Evolutionary conservation across 805 yeast species (phyloP), one percentile per base, ranked within the genome.

Genomic region (Metschnikowia sp.): DNA sequence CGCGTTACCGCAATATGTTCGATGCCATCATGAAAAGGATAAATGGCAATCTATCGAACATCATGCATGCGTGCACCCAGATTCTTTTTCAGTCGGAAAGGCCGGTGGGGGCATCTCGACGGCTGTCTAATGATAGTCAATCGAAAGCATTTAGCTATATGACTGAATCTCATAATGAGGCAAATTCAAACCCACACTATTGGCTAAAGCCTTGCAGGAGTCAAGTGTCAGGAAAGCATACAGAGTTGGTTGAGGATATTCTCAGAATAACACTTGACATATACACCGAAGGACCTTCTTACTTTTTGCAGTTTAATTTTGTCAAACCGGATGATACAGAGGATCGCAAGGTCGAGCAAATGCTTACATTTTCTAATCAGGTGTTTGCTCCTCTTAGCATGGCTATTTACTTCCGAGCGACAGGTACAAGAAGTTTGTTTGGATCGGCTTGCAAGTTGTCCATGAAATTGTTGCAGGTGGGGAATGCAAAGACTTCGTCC

Each of bases 361-460:
- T 60, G 35, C 50, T 42, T 8, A 42, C 53, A 13, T 64, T 60
- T 44, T 55, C 63, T 8, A 56, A 53, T 11, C 69, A 68, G 34
- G 61, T 60, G 1, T 59, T 63, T 1, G 42, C 42, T 10, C 70
- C 70, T 1, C 46, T 67, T 29, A 52, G 57, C 19, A 55, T 49
- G 40, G 69, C 69, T 1, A 59, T 65, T 42, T 54, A 52, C 30
- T 41, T 48, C 39, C 51, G 56, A 31, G 48, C 32, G 12, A 28
- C 49, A 11, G 47, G 51, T 8, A 59, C 59, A 10, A 56, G 56
- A 38, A 38, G 47, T 8, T 12, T 71, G 19, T 69, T 70, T 44
- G 64, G 64, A 10, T 61, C 74, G 0, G 74, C 75, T 1, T 60
- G 72, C 39, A 51, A 54, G 8, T 58, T 72, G 42, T 58, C 69